phyloP scores from a whole-genome alignment of 2,329 filamentous ascomycete genomes.

The Aureobasidium sp. region DNA sequence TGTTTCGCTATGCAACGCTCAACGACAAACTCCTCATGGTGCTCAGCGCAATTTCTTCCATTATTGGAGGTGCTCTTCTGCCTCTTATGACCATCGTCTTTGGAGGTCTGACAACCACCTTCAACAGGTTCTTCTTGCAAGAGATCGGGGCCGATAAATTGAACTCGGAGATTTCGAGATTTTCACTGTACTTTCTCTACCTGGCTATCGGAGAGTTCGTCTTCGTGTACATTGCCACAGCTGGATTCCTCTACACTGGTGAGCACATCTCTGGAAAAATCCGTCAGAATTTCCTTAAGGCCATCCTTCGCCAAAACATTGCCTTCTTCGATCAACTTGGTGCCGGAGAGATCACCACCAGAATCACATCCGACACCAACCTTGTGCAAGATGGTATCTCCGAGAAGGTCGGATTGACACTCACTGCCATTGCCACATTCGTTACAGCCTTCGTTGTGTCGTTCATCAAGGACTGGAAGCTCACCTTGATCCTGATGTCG shows the following conservation, averaged over 20 bases:
- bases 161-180: slow-evolving; percentile 48
- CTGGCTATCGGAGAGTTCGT: slow-evolving; percentile 74
- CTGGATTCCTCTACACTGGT: slow-evolving; percentile 70
- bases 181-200: slow-evolving; percentile 79
- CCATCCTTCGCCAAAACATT: slow-evolving; percentile 81
- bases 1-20: slow-evolving; percentile 39
- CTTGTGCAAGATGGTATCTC: slow-evolving; percentile 89
- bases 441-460: slow-evolving; percentile 83
- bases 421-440: slow-evolving; percentile 73
- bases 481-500: slow-evolving; percentile 78
- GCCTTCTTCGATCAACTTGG: slow-evolving; percentile 90
- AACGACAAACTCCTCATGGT: slow-evolving; percentile 34
- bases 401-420: slow-evolving; percentile 73
- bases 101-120: slow-evolving; percentile 64
- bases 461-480: slow-evolving; percentile 86
- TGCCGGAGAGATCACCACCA: slow-evolving; percentile 85
- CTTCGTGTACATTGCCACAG: slow-evolving; percentile 68
- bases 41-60: slow-evolving; percentile 30
- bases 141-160: slow-evolving; percentile 48
- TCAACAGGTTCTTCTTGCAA: slow-evolving; percentile 54
- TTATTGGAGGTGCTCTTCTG: slow-evolving; percentile 28
- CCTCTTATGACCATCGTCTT: slow-evolving; percentile 52
- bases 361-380: slow-evolving; percentile 91
- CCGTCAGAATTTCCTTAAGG: slow-evolving; percentile 72
- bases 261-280: slow-evolving; percentile 41